phyloP scores from a whole-genome alignment of 1,284 basidiomycete species.

The Ganoderma lingzhi region DNA sequence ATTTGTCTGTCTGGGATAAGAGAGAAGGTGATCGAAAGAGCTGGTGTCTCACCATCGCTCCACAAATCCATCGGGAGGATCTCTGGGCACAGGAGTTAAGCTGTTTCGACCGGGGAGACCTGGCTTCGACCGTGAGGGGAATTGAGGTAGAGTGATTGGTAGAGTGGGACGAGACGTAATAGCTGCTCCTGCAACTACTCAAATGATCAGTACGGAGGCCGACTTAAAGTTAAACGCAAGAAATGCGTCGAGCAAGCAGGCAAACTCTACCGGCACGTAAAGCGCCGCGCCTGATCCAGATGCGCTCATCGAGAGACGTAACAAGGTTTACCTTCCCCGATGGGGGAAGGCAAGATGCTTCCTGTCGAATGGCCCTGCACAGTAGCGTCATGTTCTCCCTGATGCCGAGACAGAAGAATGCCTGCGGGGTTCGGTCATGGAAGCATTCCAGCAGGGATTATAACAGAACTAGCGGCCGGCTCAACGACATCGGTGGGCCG shows the following conservation, averaged over 20 bases:
- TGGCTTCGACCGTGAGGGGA: not conserved
- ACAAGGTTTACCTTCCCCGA: not conserved
- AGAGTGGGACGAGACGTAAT: not conserved
- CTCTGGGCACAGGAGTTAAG: not conserved
- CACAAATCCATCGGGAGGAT: not conserved
- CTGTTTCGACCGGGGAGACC: not conserved
- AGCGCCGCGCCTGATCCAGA: not conserved
- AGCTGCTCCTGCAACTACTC: not conserved
- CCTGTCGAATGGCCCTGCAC: conserved; percentile 1
- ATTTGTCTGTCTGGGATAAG: not conserved
- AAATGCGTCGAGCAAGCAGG: not conserved
- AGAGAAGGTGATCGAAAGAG: not conserved
- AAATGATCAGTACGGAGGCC: not conserved
- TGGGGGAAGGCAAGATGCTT: not conserved
- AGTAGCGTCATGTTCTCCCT: not conserved
- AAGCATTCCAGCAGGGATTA: conserved; percentile 6
- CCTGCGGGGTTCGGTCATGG: not conserved
- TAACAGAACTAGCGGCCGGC: not conserved
- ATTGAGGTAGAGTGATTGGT: not conserved
- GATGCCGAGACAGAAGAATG: not conserved
- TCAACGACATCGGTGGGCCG: conserved; percentile 13
- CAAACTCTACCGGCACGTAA: not conserved
- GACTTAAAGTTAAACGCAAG: not conserved
- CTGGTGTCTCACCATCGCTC: not conserved
- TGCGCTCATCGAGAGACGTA: not conserved